phyloP scores from a whole-genome alignment of 2,329 filamentous ascomycete species.

The Paramyrothecium roridum region DNA sequence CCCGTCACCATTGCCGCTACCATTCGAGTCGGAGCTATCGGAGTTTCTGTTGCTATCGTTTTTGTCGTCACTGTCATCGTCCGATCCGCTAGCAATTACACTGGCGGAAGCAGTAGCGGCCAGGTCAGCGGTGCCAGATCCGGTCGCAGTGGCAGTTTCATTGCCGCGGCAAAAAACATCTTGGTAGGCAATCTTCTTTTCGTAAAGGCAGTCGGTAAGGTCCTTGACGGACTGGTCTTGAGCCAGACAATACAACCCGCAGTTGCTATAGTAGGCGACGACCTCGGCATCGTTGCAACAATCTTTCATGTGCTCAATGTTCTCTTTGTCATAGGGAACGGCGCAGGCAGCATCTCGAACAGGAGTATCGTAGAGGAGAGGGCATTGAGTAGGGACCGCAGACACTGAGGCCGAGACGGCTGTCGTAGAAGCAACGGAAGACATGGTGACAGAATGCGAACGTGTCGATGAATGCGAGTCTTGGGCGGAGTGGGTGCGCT shows the following conservation, averaged over 20 bases:
- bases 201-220: constrained; percentile 32
- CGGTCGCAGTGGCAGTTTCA: constrained; percentile 36
- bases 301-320: constrained; percentile 36
- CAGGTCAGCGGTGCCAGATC: constrained; percentile 20
- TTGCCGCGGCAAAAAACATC: constrained; percentile 42
- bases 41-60: constrained; percentile 6
- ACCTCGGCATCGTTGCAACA: constrained; percentile 44
- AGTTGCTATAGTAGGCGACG: constrained; percentile 41
- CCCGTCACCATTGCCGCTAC: constrained; percentile 6
- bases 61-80: constrained; percentile 3
- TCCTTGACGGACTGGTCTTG: constrained; percentile 24
- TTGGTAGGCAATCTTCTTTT: constrained; percentile 29
- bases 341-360: constrained; percentile 41
- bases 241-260: constrained; percentile 46
- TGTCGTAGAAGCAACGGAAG: not conserved
- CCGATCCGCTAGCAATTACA: constrained; percentile 20
- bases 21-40: not conserved
- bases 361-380: constrained; percentile 37
- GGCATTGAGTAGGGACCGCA: not conserved
- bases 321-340: constrained; percentile 32
- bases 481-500: not conserved
- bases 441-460: not conserved
- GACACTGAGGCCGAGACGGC: not conserved
- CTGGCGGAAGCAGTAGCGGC: constrained; percentile 26
- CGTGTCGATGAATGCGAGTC: not conserved